Evolutionary conservation across 208 protist genomes (phyloP), one percentile per base, ranked within the genome.

Genomic region (Crithidia brevicula): DNA sequence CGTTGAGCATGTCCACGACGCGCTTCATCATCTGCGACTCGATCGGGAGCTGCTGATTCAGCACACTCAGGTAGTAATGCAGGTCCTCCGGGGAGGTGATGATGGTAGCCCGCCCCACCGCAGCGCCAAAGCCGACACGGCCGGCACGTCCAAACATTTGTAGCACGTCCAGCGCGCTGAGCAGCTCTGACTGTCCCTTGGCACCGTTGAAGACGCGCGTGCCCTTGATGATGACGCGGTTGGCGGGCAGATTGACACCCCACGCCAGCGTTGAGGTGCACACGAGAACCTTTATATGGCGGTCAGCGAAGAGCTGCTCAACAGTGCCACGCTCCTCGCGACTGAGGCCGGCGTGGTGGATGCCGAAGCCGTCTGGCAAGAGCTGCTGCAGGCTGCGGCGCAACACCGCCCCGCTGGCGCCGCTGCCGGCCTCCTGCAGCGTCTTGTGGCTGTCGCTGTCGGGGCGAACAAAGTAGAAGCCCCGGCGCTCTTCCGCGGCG

Each of bases 191-290:
- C 50, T 83, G 66, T 3, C 98, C 98, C 53, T 93, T 96, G 40
- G 99, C 93, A 15, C 98, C 97, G 64, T 86, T 97, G 79, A 99
- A 99, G n/a, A 99, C 85, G 67, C 98, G 97, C 2, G 99, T 99
- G n/a, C 99, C 99, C 76, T 99, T 99, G 72, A 99, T 99, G 65
- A 99, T 99, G 20, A 99, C 99, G 11, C 94, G 97, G 79, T 99
- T 98, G 5, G 99, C 99, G 0, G 99, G 99, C 40, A 99, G 64
- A 84, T 99, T 99, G 2, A 99, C 99, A 75, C 99, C 99, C 99
- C 99, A 99, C n/a, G 99, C 99, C 1, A 99, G 89, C 13, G 99
- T 99, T 0, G 99, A 97, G 0, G 99, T 99, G 51, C 96, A 99
- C 9, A 99, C 96, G 2, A 99, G 85, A 4, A 99, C 96, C 58